Evolutionary conservation across 768 basidiomycete genomes (phyloP).

Genomic region (Favolaschia claudopus): DNA sequence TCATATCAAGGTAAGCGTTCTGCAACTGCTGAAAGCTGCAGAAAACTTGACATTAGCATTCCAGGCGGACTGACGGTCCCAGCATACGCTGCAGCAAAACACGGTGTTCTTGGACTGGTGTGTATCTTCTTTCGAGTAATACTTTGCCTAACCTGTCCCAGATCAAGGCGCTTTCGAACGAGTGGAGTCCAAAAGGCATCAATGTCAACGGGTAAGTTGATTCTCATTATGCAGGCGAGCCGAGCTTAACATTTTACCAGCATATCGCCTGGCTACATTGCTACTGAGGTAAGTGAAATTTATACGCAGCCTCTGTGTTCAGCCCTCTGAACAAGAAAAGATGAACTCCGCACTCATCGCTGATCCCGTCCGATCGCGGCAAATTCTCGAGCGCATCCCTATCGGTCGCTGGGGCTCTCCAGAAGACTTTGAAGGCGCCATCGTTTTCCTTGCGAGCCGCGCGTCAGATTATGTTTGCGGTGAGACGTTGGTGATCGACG

Average conservation of each 20-base stretch:
- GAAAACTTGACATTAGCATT: not conserved
- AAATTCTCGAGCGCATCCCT: conserved; percentile 80
- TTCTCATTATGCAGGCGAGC: not conserved
- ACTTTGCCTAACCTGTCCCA: not conserved
- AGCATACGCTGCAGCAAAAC: conserved; percentile 58
- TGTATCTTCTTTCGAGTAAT: not conserved
- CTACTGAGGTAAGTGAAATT: conserved; percentile 49
- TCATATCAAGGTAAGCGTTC: conserved; percentile 34
- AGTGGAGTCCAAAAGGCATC: conserved; percentile 55
- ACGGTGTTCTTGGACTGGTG: conserved; percentile 47
- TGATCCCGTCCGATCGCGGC: conserved; percentile 68
- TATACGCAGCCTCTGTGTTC: no score
- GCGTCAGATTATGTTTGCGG: conserved; percentile 80
- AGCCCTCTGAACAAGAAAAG: no score
- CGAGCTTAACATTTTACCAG: not conserved
- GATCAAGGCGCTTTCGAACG: conserved; percentile 46
- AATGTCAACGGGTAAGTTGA: conserved; percentile 46
- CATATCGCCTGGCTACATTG: conserved; percentile 55
- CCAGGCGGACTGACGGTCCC: conserved; percentile 48
- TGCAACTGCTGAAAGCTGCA: not conserved
- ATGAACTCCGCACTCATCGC: conserved; percentile 47
- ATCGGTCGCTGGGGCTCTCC: conserved; percentile 77
- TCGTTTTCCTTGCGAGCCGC: conserved; percentile 72
- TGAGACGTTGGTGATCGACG: conserved; percentile 75
- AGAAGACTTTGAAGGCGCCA: conserved; percentile 75